Evolutionary conservation across 306 rosid species (phyloP), one percentile per base, ranked within the genome.

Genomic region (Pyrus pyrifolia): DNA sequence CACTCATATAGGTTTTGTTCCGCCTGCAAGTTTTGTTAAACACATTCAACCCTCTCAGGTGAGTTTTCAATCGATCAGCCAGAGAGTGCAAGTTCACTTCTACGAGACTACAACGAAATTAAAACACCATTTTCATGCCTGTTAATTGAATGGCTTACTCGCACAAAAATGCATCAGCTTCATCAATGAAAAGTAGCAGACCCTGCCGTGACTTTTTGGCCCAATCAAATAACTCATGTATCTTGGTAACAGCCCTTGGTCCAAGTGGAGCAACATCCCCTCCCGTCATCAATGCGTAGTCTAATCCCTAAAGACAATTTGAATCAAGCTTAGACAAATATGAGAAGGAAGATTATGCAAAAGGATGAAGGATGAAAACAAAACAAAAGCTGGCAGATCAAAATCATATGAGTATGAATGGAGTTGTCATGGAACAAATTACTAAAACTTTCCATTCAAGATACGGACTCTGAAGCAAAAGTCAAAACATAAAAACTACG

Each of bases 161-260:
- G 96, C 98, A 95, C 78, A 95, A 89, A 86, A 95, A 95, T 71
- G 99, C 99, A 80, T 95, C 99, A 15, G 99, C 99, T 89, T 95
- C 99, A 11, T 95, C 99, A 71, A 95, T 92, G 85, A 95, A 95
- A 80, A 95, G 98, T 87, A 95, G 85, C 79, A 95, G 85, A 79
- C 99, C 99, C 85, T 67, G 89, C 38, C 82, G 86, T 11, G 98
- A 95, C 71, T 95, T 95, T 86, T 91, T 92, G 66, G 93, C 76
- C 98, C 99, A 95, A 81, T 95, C 99, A 81, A 95, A 95, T 86
- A 95, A 79, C 82, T 92, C 93, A 82, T 95, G 99, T 76, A 95
- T 95, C 87, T 95, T 95, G 63, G 99, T 95, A 25, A 95, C 99
- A 77, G 99, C 99, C 85, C 93, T 97, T 40, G 99, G 78, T 55